Conservation (phyloP, 2,329 filamentous ascomycete species). For the Botrytis deweyae region DNA sequence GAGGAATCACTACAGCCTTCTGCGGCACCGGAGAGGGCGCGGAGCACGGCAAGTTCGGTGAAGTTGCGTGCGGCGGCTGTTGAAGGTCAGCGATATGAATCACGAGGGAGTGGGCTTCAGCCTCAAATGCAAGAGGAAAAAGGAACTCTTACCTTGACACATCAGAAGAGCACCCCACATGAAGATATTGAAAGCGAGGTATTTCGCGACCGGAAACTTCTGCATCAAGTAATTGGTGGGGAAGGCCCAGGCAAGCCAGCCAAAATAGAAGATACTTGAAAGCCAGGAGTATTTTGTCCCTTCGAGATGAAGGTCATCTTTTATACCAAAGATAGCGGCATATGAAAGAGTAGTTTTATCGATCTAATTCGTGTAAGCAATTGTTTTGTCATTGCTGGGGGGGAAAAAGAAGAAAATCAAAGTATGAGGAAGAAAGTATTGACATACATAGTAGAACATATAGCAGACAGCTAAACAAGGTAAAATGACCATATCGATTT, state of each 20-base stretch:
- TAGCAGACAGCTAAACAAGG: conserved; percentile 16
- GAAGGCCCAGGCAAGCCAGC: conserved; percentile 53
- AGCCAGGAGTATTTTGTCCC: conserved; percentile 47
- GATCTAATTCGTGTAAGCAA: conserved; percentile 20
- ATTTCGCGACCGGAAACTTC: conserved; percentile 51
- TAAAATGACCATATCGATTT: conserved; percentile 15
- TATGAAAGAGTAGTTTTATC: conserved; percentile 51
- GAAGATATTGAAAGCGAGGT: conserved; percentile 40
- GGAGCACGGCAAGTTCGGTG: neutral
- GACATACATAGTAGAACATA: conserved; percentile 4
- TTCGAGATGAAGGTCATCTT: conserved; percentile 51
- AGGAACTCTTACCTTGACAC: neutral
- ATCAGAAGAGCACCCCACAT: conserved; percentile 14
- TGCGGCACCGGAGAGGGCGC: conserved; percentile 26
- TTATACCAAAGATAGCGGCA: conserved; percentile 57
- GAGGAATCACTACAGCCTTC: conserved; percentile 44
- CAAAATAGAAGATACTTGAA: conserved; percentile 53
- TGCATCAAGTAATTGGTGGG: conserved; percentile 55
- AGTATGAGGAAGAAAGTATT: fast-evolving
- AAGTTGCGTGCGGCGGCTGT: conserved; percentile 24
- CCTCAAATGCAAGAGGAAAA: conserved; percentile 30
- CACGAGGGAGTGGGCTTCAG: conserved; percentile 28
- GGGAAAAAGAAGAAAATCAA: too few relatives aligned
- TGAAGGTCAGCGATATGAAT: conserved; percentile 40
- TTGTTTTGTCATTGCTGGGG: neutral